Conservation (phyloP, 2,329 filamentous ascomycete genomes). For the Clarireedia monteithiana region DNA sequence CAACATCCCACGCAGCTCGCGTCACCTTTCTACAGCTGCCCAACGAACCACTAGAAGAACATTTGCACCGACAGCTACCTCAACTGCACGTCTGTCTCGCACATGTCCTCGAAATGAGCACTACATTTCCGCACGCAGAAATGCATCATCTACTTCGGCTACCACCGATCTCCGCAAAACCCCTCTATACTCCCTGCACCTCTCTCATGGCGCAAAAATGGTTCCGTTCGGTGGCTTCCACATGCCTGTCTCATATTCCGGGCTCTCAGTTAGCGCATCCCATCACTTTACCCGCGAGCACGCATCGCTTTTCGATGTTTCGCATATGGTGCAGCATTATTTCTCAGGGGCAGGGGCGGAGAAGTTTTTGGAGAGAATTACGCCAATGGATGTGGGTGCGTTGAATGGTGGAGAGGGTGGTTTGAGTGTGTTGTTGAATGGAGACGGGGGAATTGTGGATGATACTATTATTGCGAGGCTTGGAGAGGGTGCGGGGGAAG, state of each 20-base stretch:
- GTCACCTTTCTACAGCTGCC: slow-evolving; percentile 22
- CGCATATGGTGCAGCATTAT: slow-evolving; percentile 91
- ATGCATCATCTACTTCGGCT: slow-evolving; percentile 16
- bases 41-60: slow-evolving; percentile 1
- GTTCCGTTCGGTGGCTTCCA: slow-evolving; percentile 90
- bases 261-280: slow-evolving; percentile 70
- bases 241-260: slow-evolving; percentile 87
- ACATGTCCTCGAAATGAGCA: background rate
- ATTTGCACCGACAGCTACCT: slow-evolving; percentile 6
- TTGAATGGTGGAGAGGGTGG: slow-evolving; percentile 65
- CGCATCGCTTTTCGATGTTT: slow-evolving; percentile 90
- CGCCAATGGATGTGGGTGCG: slow-evolving; percentile 62
- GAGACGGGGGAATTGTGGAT: slow-evolving; percentile 85
- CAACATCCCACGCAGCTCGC: slow-evolving; percentile 13
- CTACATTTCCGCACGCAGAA: background rate
- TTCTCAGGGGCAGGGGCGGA: slow-evolving; percentile 75
- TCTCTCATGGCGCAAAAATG: slow-evolving; percentile 79
- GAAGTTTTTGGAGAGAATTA: slow-evolving; percentile 75
- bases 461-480: slow-evolving; percentile 86
- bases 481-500: slow-evolving; percentile 35
- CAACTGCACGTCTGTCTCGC: slow-evolving; percentile 4
- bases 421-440: slow-evolving; percentile 74
- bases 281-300: slow-evolving; percentile 85
- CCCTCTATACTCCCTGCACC: slow-evolving; percentile 70
- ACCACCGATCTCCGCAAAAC: slow-evolving; percentile 48